phyloP scores from a whole-genome alignment of 768 basidiomycete genomes.

The Phanerochaete sordida region DNA sequence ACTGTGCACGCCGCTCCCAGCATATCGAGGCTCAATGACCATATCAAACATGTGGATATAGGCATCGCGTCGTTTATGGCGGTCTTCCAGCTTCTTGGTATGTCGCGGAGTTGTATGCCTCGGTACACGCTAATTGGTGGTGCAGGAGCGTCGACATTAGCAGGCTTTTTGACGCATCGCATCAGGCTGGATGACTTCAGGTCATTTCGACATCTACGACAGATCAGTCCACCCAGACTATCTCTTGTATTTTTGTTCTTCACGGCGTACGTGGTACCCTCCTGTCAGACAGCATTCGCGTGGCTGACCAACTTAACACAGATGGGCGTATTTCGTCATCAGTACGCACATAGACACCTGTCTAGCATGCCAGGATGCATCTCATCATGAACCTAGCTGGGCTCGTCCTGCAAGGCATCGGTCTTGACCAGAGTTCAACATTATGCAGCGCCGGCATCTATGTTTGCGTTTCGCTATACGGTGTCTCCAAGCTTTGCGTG shows the following conservation, averaged over 20 bases:
- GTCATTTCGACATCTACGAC: conserved; percentile 24
- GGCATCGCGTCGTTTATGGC: background rate
- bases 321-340: conserved; percentile 39
- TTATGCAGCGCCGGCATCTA: conserved; percentile 42
- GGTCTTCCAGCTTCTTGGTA: background rate
- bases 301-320: background rate
- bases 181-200: conserved; percentile 29
- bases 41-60: background rate
- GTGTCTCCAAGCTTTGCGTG: conserved; percentile 41
- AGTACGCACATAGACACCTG: conserved; percentile 29
- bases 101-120: background rate
- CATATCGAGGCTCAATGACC: background rate
- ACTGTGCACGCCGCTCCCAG: background rate
- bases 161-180: conserved; percentile 40
- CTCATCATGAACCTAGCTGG: conserved; percentile 29
- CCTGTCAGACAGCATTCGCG: background rate
- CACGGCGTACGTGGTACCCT: conserved; percentile 30
- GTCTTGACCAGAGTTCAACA: conserved; percentile 32
- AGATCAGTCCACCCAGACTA: conserved; percentile 38
- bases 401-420: conserved; percentile 41
- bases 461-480: conserved; percentile 40
- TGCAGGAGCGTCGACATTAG: conserved; percentile 27
- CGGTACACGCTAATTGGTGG: background rate
- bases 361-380: background rate
- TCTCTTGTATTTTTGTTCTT: conserved; percentile 38